phyloP scores from a whole-genome alignment of 2,329 filamentous ascomycete genomes.

The Pochonia chlamydosporia region DNA sequence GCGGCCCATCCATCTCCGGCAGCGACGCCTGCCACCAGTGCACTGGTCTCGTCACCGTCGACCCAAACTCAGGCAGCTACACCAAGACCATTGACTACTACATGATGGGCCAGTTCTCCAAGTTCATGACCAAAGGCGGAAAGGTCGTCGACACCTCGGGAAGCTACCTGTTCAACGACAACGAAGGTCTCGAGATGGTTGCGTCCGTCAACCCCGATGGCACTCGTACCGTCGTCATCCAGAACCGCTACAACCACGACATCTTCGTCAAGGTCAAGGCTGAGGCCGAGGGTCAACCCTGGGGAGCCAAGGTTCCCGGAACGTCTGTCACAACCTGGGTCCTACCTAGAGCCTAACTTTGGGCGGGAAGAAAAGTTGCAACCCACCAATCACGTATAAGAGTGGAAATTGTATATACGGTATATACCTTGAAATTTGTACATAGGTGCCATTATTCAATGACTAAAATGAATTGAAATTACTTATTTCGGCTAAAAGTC shows the following conservation, averaged over 20 bases:
- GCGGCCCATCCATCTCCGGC: conserved; percentile 35
- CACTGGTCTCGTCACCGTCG: conserved; percentile 50
- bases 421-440: too few species aligned
- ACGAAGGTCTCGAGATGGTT: conserved; percentile 36
- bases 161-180: conserved; percentile 35
- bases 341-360: conserved; percentile 19
- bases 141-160: conserved; percentile 35
- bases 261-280: conserved; percentile 33
- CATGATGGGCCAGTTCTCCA: conserved; percentile 47
- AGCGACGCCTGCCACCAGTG: conserved; percentile 34
- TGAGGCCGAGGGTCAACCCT: conserved; percentile 26
- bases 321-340: conserved; percentile 34
- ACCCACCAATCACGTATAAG: too few species aligned
- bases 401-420: neutral
- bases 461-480: too few species aligned
- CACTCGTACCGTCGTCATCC: conserved; percentile 34
- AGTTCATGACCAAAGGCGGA: conserved; percentile 40
- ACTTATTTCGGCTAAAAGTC: too few species aligned
- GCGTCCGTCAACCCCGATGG: conserved; percentile 41
- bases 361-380: too few species aligned
- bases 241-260: conserved; percentile 41
- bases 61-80: conserved; percentile 36
- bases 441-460: too few species aligned
- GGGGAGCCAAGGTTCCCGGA: conserved; percentile 26
- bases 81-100: conserved; percentile 44